Base-by-base conservation (phyloP, 169 alveolate species). In the Cryptosporidium bovis region DNA sequence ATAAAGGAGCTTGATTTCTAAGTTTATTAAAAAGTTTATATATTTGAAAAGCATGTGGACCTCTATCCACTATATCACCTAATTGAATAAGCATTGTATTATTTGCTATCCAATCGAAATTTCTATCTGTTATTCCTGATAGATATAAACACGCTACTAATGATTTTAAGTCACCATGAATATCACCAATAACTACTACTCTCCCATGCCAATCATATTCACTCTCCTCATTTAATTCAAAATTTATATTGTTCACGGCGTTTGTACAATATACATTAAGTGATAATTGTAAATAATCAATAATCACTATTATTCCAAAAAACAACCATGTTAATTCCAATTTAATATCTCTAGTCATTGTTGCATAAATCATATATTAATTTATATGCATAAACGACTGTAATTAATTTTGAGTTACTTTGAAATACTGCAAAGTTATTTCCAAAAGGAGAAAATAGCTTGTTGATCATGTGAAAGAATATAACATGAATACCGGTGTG, bases 61-160 rank as follows among this genome's bases (percentile, higher is more conserved):
- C 93, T 34, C 93, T 64, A 51, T 90, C 93, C 6, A 84, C 91
- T n/a, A 90, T 60, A 64, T 90, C 93, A 3, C 93, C 93, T 27
- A 84, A 53, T 55, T 90, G 93, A 16, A 83, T 69, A 40, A 90
- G 82, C 7, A 90, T 66, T 8, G 91, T 71, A 66, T 90, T 53
- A n/a, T 90, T 84, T 51, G 85, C 93, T 71, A 65, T 20, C 93
- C 93, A 90, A 40, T 90, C 83, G 33, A 85, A 69, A 31, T 84
- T 77, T 51, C 53, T 85, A 60, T 84, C 64, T 51, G 84, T 65
- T 24, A 90, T 66, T 55, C 91, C 90, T 44, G 93, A 77, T 71
- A 85, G 90, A 60, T 82, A 69, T 60, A 90, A 64, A 48, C 82
- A 83, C 10, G 91, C 34, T 29, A 85, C 66, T 18, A 90, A 33